These are phyloP conservation scores for Stemphylium lycopersici DNA, from an alignment of 2,329 filamentous ascomycete species.

Conservation along the genomic window DNA sequence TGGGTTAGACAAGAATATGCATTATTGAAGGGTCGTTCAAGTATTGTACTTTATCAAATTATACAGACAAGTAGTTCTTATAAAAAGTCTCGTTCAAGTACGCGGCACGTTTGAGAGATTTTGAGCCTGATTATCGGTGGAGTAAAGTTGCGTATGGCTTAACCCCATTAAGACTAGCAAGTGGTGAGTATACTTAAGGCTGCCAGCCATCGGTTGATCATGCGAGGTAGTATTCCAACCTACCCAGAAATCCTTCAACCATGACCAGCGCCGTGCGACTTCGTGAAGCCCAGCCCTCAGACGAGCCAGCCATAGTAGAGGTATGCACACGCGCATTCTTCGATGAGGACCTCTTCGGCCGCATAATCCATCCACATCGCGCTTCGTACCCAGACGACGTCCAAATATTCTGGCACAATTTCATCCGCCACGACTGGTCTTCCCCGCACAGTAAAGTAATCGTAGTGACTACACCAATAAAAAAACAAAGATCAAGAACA, in stretches of 20 bases:
- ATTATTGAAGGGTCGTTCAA: neutral
- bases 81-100: too few relatives aligned
- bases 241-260: neutral
- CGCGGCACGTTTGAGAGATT: too few relatives aligned
- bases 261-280: constrained; percentile 15
- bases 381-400: constrained; percentile 30
- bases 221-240: too few relatives aligned
- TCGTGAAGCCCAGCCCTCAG: constrained; percentile 19
- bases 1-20: neutral
- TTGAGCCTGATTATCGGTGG: too few relatives aligned
- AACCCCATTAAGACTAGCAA: neutral
- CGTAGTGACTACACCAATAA: constrained; percentile 11
- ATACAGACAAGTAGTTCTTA: too few relatives aligned
- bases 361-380: constrained; percentile 35
- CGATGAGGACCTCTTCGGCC: constrained; percentile 38
- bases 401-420: constrained; percentile 28
- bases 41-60: neutral
- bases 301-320: constrained; percentile 24
- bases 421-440: constrained; percentile 21
- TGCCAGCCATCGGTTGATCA: too few relatives aligned
- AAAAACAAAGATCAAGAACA: neutral
- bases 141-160: neutral
- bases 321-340: constrained; percentile 35
- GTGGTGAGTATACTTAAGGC: neutral
- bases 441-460: constrained; percentile 17